These are phyloP conservation scores for Colletotrichum lini DNA, from an alignment of 2,329 filamentous ascomycete genomes.

Conservation along the genomic window DNA sequence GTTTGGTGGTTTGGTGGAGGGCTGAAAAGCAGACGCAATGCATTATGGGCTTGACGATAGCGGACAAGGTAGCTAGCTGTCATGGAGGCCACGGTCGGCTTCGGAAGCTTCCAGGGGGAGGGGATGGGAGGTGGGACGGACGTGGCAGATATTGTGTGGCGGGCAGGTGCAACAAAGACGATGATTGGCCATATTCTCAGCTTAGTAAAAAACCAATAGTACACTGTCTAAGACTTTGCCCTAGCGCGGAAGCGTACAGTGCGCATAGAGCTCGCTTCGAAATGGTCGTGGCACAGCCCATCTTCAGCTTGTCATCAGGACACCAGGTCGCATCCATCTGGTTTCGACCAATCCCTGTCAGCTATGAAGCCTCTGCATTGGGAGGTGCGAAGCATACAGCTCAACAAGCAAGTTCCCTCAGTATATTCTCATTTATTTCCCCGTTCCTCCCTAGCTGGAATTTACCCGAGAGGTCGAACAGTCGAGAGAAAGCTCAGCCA, in stretches of 20 bases:
- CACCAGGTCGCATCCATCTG: constrained; percentile 6
- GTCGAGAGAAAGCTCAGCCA: constrained; percentile 30
- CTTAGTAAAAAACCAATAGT: too few relatives aligned
- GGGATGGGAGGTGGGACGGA: constrained; percentile 23
- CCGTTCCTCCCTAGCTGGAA: constrained; percentile 6
- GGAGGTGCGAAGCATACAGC: not conserved
- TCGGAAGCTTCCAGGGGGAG: constrained; percentile 8
- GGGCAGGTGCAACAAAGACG: not conserved
- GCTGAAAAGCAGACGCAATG: constrained; percentile 9
- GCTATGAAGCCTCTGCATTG: not conserved
- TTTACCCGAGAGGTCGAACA: constrained; percentile 15
- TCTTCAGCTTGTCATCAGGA: constrained; percentile 5
- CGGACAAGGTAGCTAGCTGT: constrained; percentile 18
- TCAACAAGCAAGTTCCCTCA: constrained; percentile 10
- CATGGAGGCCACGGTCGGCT: constrained; percentile 10
- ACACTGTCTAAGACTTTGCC: not conserved
- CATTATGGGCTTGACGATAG: constrained; percentile 27
- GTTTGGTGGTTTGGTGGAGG: constrained; percentile 1
- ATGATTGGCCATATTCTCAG: constrained; percentile 21
- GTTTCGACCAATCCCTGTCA: constrained; percentile 5
- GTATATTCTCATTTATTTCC: not conserved
- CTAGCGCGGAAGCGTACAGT: not conserved
- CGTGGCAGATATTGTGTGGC: constrained; percentile 38
- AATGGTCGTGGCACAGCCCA: constrained; percentile 3
- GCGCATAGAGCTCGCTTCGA: not conserved